These are phyloP conservation scores for Solanum raphanifolium DNA, from an alignment of 257 asterid species.

Conservation along the genomic window DNA sequence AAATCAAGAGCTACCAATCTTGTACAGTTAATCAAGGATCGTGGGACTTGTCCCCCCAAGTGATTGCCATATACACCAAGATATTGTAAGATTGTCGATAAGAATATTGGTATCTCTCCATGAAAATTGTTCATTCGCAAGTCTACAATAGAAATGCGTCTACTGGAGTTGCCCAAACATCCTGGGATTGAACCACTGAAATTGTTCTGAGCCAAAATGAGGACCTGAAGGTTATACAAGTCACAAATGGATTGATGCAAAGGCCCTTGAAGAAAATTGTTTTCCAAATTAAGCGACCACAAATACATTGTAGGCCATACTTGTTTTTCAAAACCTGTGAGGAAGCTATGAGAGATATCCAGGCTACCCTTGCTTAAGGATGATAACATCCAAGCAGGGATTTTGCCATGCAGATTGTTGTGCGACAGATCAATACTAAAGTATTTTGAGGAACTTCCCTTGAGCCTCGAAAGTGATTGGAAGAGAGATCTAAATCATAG, in stretches of 20 bases:
- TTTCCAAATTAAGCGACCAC: no score
- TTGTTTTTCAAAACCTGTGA: neutral
- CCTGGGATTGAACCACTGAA: neutral
- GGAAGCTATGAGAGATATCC: neutral
- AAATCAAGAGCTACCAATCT: neutral
- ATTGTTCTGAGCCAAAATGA: no score
- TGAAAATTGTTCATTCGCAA: neutral
- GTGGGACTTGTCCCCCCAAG: neutral
- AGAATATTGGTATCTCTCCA: neutral
- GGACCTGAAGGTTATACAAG: no score
- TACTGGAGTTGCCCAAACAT: neutral
- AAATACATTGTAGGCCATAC: neutral
- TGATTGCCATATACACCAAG: neutral
- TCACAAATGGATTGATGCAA: no score
- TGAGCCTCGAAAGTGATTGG: neutral
- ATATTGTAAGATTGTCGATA: neutral
- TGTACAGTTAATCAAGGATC: neutral
- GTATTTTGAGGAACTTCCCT: neutral
- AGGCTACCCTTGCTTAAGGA: neutral
- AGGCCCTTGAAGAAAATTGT: no score
- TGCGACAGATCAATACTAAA: neutral
- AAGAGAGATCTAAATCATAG: neutral
- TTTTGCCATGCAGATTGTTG: neutral
- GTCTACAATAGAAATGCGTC: fast-evolving
- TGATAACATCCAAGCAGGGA: neutral